Evolutionary conservation across 108 stramenopile genomes (phyloP).

Genomic region (Cyclotella kingstonii): DNA sequence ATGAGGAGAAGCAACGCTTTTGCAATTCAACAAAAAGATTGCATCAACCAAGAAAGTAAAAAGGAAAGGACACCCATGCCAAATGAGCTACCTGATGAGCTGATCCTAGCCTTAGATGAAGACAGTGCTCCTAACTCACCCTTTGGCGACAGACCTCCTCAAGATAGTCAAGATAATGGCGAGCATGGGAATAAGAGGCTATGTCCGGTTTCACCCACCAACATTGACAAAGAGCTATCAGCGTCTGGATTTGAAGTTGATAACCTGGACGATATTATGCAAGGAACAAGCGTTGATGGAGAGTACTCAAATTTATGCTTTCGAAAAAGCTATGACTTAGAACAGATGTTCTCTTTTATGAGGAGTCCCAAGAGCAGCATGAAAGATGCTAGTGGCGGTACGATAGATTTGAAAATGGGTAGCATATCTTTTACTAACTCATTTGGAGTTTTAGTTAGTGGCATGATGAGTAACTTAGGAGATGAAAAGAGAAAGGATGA

Average conservation of each 20-base stretch:
- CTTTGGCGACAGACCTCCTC: not conserved
- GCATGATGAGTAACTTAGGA: not conserved
- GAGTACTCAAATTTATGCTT: constrained; percentile 29
- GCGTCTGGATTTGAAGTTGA: constrained; percentile 14
- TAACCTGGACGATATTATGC: constrained; percentile 2
- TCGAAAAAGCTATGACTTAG: constrained; percentile 35
- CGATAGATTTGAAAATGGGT: constrained; percentile 5
- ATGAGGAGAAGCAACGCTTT: too few relatives aligned
- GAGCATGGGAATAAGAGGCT: not conserved
- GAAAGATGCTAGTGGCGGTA: not conserved
- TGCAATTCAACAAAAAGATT: too few relatives aligned
- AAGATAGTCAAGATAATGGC: not conserved
- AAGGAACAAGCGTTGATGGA: constrained; percentile 20
- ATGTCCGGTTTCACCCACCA: constrained; percentile 1
- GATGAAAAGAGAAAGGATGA: not conserved
- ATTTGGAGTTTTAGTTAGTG: not conserved
- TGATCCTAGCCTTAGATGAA: constrained; percentile 24
- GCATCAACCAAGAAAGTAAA: too few relatives aligned
- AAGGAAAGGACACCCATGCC: too few relatives aligned
- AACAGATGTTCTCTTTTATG: constrained; percentile 38
- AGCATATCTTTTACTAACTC: constrained; percentile 10
- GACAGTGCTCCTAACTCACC: constrained; percentile 1
- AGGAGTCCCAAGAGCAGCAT: constrained; percentile 3
- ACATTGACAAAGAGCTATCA: constrained; percentile 26
- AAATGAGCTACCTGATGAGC: constrained; percentile 15